Percentiles rank a stretch among this genome's conserved stretches.
Conservation (phyloP, 75 land plant genomes). For the Selaginella tamariscina region DNA sequence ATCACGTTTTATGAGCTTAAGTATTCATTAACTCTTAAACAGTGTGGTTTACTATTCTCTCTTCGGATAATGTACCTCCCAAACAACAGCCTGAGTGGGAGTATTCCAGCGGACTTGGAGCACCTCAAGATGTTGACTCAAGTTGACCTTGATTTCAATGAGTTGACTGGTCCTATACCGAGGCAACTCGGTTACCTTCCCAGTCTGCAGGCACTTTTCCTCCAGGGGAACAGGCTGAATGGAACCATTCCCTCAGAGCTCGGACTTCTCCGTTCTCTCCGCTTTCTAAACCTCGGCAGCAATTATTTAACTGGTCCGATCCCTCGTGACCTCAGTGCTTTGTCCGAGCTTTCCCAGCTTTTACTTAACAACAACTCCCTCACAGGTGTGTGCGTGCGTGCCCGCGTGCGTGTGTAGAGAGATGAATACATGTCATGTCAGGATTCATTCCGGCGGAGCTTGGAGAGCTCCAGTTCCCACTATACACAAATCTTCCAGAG, state of each 20-base stretch:
- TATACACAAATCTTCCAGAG: neutral
- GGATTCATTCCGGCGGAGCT: conserved; percentile 2
- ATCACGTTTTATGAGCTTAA: too few relatives aligned
- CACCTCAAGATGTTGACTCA: conserved; percentile 1
- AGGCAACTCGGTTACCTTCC: neutral
- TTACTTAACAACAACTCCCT: neutral
- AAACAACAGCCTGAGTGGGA: conserved; percentile 10
- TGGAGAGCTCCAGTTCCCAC: neutral
- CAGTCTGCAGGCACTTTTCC: neutral
- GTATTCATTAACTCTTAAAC: too few relatives aligned
- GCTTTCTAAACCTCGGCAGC: conserved; percentile 7
- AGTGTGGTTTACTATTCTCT: neutral
- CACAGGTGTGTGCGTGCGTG: too few relatives aligned
- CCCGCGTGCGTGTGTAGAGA: too few relatives aligned
- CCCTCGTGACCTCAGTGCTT: neutral
- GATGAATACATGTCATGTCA: too few relatives aligned
- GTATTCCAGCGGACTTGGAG: neutral
- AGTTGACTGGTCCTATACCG: conserved; percentile 2
- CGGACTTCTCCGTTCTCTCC: neutral
- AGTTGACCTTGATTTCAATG: conserved; percentile 6
- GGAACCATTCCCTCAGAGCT: conserved; percentile 5
- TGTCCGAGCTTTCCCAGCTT: neutral
- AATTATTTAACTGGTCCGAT: conserved; percentile 2
- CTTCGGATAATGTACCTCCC: conserved; percentile 6
- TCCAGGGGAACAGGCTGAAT: neutral